Base-by-base conservation (phyloP, 108 stramenopile species). In the Fistulifera pelliculosa region DNA sequence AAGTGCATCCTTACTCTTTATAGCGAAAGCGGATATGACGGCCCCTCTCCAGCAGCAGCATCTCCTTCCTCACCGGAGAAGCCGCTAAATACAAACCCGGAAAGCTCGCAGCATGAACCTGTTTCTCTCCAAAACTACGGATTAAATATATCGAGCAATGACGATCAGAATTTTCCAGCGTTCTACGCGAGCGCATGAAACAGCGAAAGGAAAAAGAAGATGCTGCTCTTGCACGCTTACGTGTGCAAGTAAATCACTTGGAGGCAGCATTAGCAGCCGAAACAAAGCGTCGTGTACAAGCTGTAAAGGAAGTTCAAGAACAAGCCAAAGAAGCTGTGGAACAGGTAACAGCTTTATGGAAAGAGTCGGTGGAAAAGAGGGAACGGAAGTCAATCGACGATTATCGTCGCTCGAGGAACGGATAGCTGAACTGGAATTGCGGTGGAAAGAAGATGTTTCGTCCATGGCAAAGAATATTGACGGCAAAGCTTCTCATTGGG, bases 251-350 rank as follows among this genome's bases (percentile, higher is more conserved):
- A 45, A 62, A 58, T 19, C 77, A 74, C 8, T 60, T 86, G 16
- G 90, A 91, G 50, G 56, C 75, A 56, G 77, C 83, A 0, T 64
- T 91, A 52, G 65, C 79, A 0, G 71, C 79, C 10, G 85, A 91
- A 68, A 79, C 74, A 3, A 87, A 85, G 58, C 73, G 90, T 31
- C 78, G 90, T 19, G 76, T 91, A 27, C 83, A 91, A 56, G 76
- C 81, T 24, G 81, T 78, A 6, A 79, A 77, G 26, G 55, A 58
- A 31, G 56, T 91, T 16, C 75, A 85, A 52, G 59, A 70, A 18
- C 55, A 62, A 38, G 81, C 83, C 48, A 72, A 69, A 24, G 63
- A 61, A 56, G 70, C 75, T 58, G 71, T 87, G n/a, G 54, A 62
- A 26, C 70, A 81, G 47, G 73, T 87, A 39, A 67, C 19, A 57